Evolutionary conservation across 179 eudicot species (phyloP), one percentile per base, ranked within the genome.

Genomic region (Beta lomatogona): DNA sequence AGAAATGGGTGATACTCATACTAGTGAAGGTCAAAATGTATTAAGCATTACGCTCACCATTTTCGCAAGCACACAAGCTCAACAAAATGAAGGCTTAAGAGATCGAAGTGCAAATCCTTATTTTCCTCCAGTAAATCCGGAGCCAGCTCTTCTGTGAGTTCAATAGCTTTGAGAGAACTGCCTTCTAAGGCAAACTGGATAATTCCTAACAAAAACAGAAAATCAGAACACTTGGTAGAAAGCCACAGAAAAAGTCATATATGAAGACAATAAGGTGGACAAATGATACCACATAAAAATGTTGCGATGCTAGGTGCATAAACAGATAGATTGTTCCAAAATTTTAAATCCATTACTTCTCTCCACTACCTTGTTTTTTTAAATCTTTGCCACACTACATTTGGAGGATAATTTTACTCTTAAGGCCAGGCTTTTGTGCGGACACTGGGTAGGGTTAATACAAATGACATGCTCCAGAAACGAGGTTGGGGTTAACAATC

Each of bases 31-130:
- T 46, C 14, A 65, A 67, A 41, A 77, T 46, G 53, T 25, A 74
- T 41, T 63, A 66, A 55, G 28, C 22, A 58, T 64, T 78, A 16
- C 28, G 28, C 92, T 88, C 82, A 95, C 98, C 91, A 86, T 86
- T 90, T 91, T 77, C 89, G 87, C 36, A 92, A 90, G 83, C 91
- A 82, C 74, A 95, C 90, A 53, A 95, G 93, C 89, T 91, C 91
- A 76, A 94, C 90, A 88, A 92, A 95, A 84, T 91, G 97, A 86
- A 95, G 92, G 86, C 92, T 86, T 86, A 95, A 82, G 74, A 95
- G 93, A 85, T 92, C 97, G 78, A 95, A 94, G 81, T 91, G 97
- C 86, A 95, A 83, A 81, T 89, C 96, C 86, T 82, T 86, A 82
- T 92, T 87, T 53, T 89, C 89, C 80, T 94, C 91, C 58, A 95